Evolutionary conservation across 2,329 filamentous ascomycete genomes (phyloP).

Genomic region (Fusarium sp.): DNA sequence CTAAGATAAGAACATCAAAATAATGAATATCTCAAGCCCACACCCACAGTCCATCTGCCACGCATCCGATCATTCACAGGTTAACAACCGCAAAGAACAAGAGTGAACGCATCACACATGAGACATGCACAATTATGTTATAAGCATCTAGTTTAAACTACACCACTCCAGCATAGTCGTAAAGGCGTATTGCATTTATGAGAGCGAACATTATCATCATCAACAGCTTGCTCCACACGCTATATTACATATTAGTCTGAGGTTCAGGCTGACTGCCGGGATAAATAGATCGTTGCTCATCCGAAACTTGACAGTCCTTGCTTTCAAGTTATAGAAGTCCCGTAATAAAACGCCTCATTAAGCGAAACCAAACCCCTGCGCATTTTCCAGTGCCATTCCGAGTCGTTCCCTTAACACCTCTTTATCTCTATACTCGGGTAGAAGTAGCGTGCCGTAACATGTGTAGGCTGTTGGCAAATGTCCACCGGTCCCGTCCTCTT

Average conservation of each 20-base stretch:
- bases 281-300: neutral
- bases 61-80: too few relatives aligned
- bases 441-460: conserved; percentile 89
- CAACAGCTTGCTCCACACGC: conserved; percentile 6
- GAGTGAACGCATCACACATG: neutral
- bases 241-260: conserved; percentile 4
- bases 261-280: neutral
- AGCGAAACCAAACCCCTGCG: conserved; percentile 89
- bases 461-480: conserved; percentile 90
- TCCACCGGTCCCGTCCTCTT: conserved; percentile 67
- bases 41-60: neutral
- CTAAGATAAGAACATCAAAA: conserved; percentile 41
- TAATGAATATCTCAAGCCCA: neutral
- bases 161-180: too few relatives aligned
- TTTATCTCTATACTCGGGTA: conserved; percentile 85
- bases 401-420: conserved; percentile 82
- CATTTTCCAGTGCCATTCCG: conserved; percentile 88
- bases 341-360: conserved; percentile 54
- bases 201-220: conserved; percentile 1
- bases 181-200: too few relatives aligned
- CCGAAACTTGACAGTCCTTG: neutral
- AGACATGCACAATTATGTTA: neutral
- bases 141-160: neutral
- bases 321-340: neutral
- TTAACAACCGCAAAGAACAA: too few relatives aligned